A percentile compares a stretch with the other conserved stretches of the same genome.
phyloP scores from a whole-genome alignment of 2,329 filamentous ascomycete genomes.

The Penicillium sumatraense region DNA sequence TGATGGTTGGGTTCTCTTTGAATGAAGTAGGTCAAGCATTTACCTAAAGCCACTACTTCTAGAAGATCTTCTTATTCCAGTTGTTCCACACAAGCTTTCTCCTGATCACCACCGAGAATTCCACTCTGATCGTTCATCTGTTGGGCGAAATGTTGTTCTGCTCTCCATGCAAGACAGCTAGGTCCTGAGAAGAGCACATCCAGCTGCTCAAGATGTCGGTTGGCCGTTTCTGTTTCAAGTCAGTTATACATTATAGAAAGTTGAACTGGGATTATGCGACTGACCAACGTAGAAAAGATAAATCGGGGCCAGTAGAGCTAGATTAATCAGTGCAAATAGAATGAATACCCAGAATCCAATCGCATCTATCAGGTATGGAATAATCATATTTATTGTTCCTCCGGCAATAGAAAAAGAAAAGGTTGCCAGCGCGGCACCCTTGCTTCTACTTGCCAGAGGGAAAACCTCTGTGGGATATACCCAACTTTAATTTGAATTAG shows the following conservation, averaged over 20 bases:
- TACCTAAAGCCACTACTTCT: no score
- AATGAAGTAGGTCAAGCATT: no score
- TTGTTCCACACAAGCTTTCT: slow-evolving; percentile 9
- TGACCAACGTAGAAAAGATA: slow-evolving; percentile 33
- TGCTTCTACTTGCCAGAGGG: slow-evolving; percentile 26
- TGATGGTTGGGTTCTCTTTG: not conserved
- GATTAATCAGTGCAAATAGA: slow-evolving; percentile 36
- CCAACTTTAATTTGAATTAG: slow-evolving; percentile 18
- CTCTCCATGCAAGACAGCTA: slow-evolving; percentile 29
- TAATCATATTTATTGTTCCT: slow-evolving; percentile 37
- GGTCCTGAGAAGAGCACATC: slow-evolving; percentile 33
- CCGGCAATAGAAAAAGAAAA: slow-evolving; percentile 33
- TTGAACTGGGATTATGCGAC: not conserved
- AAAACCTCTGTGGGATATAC: slow-evolving; percentile 30
- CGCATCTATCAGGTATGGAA: slow-evolving; percentile 38
- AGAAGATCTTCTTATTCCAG: slow-evolving; percentile 3
- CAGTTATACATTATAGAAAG: not conserved
- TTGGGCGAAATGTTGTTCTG: slow-evolving; percentile 26
- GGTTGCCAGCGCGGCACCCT: slow-evolving; percentile 28
- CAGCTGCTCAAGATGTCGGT: slow-evolving; percentile 29
- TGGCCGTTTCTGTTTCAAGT: slow-evolving; percentile 28
- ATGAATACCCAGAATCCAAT: slow-evolving; percentile 39
- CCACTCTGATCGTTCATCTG: slow-evolving; percentile 14
- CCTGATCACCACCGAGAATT: slow-evolving; percentile 2
- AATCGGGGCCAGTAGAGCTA: slow-evolving; percentile 31